Evolutionary conservation across 768 basidiomycete species (phyloP).

Genomic region (Tricholoma hemisulphureum): DNA sequence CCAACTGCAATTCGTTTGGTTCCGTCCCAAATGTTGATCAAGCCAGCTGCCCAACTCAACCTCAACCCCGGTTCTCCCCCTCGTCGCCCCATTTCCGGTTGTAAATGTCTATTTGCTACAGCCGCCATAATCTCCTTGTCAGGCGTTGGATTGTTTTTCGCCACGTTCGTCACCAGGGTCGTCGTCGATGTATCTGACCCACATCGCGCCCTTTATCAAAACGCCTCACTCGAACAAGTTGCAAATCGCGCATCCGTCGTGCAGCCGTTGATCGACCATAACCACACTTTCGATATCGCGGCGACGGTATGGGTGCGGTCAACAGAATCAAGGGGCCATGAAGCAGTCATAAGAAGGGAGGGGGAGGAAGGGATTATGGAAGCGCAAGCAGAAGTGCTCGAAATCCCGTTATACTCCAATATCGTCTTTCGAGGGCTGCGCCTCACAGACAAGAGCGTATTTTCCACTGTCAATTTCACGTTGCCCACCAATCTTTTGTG

Average conservation of each 20-base stretch:
- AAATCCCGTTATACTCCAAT: slow-evolving; percentile 22
- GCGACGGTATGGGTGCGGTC: slow-evolving; percentile 19
- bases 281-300: slow-evolving; percentile 20
- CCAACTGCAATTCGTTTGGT: background rate
- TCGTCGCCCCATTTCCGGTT: slow-evolving; percentile 8
- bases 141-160: slow-evolving; percentile 4
- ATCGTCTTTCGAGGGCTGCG: slow-evolving; percentile 28
- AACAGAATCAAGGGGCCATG: slow-evolving; percentile 1
- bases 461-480: slow-evolving; percentile 22
- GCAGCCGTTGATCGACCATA: slow-evolving; percentile 11
- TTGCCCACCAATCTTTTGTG: slow-evolving; percentile 34
- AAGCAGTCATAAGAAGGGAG: background rate
- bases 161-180: background rate
- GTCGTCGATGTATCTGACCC: background rate
- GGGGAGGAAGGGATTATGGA: slow-evolving; percentile 7
- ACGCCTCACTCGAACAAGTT: slow-evolving; percentile 2
- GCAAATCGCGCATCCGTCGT: slow-evolving; percentile 8
- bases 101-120: slow-evolving; percentile 10
- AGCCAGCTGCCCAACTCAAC: background rate
- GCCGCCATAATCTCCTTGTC: slow-evolving; percentile 3
- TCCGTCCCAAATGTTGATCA: background rate
- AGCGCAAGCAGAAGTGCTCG: slow-evolving; percentile 10
- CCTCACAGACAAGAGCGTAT: slow-evolving; percentile 24
- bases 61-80: slow-evolving; percentile 1
- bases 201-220: slow-evolving; percentile 13